phyloP scores from a whole-genome alignment of 108 stramenopile genomes.

The Fragilariopsis cylindrus region DNA sequence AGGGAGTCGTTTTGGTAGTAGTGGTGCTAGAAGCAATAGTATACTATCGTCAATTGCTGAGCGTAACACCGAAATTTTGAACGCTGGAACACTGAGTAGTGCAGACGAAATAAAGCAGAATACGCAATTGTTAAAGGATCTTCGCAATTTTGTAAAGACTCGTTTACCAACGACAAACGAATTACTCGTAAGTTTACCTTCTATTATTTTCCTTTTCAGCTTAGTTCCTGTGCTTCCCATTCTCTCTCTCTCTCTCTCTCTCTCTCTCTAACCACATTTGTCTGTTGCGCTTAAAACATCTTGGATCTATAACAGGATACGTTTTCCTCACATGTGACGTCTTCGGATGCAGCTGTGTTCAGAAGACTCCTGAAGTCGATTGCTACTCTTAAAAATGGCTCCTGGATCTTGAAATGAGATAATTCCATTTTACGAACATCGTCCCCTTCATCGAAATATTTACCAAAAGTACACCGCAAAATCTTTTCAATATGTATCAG shows the following conservation, averaged over 20 bases:
- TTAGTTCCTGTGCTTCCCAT: too few relatives aligned
- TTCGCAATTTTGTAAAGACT: conserved; percentile 50
- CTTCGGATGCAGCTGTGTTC: conserved; percentile 68
- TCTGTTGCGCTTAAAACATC: background rate
- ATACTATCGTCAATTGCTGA: conserved; percentile 62
- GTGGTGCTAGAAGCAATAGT: conserved; percentile 15
- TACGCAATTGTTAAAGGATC: conserved; percentile 46
- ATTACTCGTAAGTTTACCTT: conserved; percentile 35
- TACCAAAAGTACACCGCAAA: background rate
- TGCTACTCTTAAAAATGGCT: conserved; percentile 56
- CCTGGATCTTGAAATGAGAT: conserved; percentile 46
- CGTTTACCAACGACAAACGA: conserved; percentile 59
- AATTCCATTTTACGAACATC: background rate
- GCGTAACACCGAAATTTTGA: conserved; percentile 45
- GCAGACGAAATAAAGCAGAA: conserved; percentile 34
- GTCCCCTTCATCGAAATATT: conserved; percentile 3
- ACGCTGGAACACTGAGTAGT: conserved; percentile 20
- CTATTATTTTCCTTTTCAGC: too few relatives aligned
- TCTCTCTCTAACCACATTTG: background rate
- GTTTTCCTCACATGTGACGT: conserved; percentile 57
- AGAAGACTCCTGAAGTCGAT: conserved; percentile 67
- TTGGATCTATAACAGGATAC: conserved; percentile 23
- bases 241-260: background rate
- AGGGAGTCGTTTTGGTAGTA: conserved; percentile 9
- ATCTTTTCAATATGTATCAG: too few relatives aligned